Conservation (phyloP, 768 basidiomycete genomes). For the Termitomyces sp. region DNA sequence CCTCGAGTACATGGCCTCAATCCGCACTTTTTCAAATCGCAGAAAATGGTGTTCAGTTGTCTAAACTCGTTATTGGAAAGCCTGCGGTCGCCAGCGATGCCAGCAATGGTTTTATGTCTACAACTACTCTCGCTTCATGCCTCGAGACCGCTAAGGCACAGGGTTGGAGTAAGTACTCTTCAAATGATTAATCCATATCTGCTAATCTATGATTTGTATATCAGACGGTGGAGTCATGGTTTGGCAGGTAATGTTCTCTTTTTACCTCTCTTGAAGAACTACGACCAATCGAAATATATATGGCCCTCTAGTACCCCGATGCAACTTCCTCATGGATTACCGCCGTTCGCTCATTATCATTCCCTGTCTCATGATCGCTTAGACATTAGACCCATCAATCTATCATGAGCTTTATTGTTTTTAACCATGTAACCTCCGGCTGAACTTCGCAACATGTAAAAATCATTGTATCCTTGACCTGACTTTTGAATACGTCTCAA, state of each 20-base stretch:
- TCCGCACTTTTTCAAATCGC: constrained; percentile 57
- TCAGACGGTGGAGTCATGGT: constrained; percentile 31
- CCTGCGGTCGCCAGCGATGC: constrained; percentile 50
- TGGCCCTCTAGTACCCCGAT: constrained; percentile 19
- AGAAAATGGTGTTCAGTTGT: constrained; percentile 45
- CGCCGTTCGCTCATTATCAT: constrained; percentile 23
- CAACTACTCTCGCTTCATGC: constrained; percentile 52
- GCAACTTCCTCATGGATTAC: constrained; percentile 30
- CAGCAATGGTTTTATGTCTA: constrained; percentile 55
- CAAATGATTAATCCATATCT: background rate
- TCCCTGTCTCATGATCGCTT: constrained; percentile 19
- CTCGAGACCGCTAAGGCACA: constrained; percentile 50
- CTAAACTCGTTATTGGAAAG: constrained; percentile 76
- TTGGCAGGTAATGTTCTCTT: constrained; percentile 25
- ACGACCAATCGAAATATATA: background rate
- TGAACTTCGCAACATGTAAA: background rate
- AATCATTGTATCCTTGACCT: background rate
- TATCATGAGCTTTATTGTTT: background rate
- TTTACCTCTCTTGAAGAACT: background rate
- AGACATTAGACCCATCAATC: background rate
- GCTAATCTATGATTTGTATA: background rate
- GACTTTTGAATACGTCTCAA: background rate
- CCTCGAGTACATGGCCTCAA: constrained; percentile 56
- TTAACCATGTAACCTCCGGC: background rate
- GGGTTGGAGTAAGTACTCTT: constrained; percentile 57